phyloP scores from a whole-genome alignment of 2,329 filamentous ascomycete genomes.

The Paracorniculantispora psalliotae region DNA sequence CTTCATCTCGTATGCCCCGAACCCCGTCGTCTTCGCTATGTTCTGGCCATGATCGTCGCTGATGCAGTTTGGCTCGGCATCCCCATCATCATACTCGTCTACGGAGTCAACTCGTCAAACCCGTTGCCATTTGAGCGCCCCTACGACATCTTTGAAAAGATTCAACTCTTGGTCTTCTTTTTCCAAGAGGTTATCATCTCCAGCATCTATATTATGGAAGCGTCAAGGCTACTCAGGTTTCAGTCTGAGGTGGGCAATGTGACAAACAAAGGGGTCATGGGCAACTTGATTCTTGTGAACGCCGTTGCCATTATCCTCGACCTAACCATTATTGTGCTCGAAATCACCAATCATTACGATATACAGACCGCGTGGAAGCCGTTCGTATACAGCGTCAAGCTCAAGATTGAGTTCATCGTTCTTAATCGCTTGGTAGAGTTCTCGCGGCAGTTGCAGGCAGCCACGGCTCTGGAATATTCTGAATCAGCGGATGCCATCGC shows the following conservation, averaged over 20 bases:
- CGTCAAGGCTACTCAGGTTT: constrained; percentile 40
- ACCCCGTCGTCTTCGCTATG: constrained; percentile 40
- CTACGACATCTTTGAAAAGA: constrained; percentile 46
- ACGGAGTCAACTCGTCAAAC: constrained; percentile 38
- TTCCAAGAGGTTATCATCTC: constrained; percentile 52
- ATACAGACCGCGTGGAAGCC: constrained; percentile 32
- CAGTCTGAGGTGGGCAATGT: constrained; percentile 27
- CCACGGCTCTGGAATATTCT: not conserved
- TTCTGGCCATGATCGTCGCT: constrained; percentile 53
- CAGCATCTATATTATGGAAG: constrained; percentile 48
- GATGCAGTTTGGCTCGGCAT: constrained; percentile 49
- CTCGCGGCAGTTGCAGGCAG: constrained; percentile 20
- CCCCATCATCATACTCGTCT: constrained; percentile 51
- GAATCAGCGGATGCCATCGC: not conserved
- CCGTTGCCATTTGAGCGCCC: constrained; percentile 19
- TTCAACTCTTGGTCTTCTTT: constrained; percentile 51
- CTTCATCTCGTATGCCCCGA: constrained; percentile 55
- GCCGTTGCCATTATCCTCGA: constrained; percentile 38
- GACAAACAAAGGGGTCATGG: constrained; percentile 17
- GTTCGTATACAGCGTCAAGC: constrained; percentile 31
- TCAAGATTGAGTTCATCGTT: constrained; percentile 33
- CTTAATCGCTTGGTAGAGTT: constrained; percentile 31
- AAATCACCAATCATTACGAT: constrained; percentile 26
- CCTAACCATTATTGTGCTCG: constrained; percentile 28
- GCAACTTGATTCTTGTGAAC: constrained; percentile 40